Evolutionary conservation across 495 filamentous ascomycete species (phyloP).

Genomic region (Penicillium manginii): DNA sequence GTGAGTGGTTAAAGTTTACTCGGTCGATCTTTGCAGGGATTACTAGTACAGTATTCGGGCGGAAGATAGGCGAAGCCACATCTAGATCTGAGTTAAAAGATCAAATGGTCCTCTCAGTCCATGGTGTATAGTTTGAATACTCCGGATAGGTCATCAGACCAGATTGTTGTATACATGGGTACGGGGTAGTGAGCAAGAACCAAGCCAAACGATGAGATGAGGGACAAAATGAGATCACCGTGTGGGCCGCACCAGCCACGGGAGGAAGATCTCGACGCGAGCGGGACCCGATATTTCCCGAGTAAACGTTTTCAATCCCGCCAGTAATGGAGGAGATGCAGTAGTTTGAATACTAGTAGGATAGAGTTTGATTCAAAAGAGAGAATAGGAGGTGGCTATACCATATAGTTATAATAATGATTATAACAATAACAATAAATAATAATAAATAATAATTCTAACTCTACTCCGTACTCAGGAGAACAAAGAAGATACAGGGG

Average conservation of each 20-base stretch:
- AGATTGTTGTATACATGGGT: background rate
- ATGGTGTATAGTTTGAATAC: no score
- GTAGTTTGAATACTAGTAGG: background rate
- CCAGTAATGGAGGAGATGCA: background rate
- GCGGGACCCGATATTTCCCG: background rate
- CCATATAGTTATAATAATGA: background rate
- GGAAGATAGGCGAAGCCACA: no score
- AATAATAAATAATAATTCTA: no score
- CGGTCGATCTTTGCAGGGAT: background rate
- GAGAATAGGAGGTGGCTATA: background rate
- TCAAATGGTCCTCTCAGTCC: no score
- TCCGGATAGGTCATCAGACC: no score
- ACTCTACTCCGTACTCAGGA: background rate
- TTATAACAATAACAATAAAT: background rate
- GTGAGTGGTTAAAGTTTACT: background rate
- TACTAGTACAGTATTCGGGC: background rate
- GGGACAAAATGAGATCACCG: slow-evolving; percentile 3
- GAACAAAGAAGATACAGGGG: background rate
- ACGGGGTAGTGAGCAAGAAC: background rate
- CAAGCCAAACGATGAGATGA: background rate
- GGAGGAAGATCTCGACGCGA: background rate
- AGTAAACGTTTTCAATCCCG: slow-evolving; percentile 3
- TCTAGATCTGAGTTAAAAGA: no score
- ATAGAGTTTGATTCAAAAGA: slow-evolving; percentile 3
- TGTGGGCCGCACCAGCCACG: slow-evolving; percentile 5